Conservation (phyloP, 441 rosid genomes). For the Arabidopsis hybrid region DNA sequence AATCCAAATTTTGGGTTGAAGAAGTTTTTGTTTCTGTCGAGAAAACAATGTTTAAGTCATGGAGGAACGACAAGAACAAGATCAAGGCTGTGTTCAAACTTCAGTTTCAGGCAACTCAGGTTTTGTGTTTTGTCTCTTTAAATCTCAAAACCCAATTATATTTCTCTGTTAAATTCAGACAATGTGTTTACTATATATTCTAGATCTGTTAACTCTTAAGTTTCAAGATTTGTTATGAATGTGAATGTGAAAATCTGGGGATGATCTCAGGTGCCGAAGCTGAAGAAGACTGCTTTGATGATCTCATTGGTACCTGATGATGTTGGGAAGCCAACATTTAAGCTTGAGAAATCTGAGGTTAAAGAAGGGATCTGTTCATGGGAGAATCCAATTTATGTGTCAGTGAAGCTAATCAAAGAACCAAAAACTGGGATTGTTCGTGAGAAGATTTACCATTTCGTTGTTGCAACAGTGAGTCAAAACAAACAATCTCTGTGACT, state of each 20-base stretch:
- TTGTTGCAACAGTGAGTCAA: slow-evolving; percentile 64
- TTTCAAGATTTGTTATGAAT: slow-evolving; percentile 36
- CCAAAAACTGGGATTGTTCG: slow-evolving; percentile 62
- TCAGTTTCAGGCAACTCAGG: slow-evolving; percentile 97
- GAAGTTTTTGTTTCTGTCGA: slow-evolving; percentile 40
- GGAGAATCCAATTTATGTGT: slow-evolving; percentile 71
- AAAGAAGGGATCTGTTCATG: slow-evolving; percentile 70
- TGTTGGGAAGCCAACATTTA: slow-evolving; percentile 69
- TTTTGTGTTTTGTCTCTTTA: slow-evolving; percentile 35
- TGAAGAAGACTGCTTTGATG: slow-evolving; percentile 68
- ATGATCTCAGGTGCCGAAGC: slow-evolving; percentile 62
- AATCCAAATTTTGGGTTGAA: slow-evolving; percentile 22
- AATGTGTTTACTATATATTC: slow-evolving; percentile 32
- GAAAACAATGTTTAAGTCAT: slow-evolving; percentile 83
- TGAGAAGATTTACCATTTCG: slow-evolving; percentile 79
- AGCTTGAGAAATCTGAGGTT: slow-evolving; percentile 64
- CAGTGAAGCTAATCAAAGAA: slow-evolving; percentile 59
- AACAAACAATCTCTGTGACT: slow-evolving; percentile 9
- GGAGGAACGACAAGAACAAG: slow-evolving; percentile 93
- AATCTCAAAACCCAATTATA: background rate
- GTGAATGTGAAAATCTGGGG: slow-evolving; percentile 18
- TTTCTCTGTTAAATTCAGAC: slow-evolving; percentile 11
- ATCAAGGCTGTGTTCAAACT: slow-evolving; percentile 87
- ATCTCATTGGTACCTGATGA: slow-evolving; percentile 76
- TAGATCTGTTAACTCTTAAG: slow-evolving; percentile 24